Conservation (phyloP, 192 early-diverging fungal species). For the Coemansia sp. region DNA sequence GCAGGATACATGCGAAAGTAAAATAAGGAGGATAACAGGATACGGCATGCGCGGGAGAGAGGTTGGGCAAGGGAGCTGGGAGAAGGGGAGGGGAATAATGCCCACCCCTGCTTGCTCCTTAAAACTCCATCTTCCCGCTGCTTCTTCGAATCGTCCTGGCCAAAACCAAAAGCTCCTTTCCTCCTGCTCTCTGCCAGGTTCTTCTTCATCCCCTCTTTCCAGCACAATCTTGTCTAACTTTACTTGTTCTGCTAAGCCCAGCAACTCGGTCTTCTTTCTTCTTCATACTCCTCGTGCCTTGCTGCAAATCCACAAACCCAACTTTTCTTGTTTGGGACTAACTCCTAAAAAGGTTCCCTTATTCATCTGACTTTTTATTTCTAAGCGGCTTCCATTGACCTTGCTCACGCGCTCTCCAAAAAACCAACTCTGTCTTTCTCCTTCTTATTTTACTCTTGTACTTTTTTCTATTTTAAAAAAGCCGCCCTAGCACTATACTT, state of each 20-base stretch:
- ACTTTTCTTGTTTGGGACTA: background rate
- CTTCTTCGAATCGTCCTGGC: background rate
- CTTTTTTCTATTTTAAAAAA: slow-evolving; percentile 2
- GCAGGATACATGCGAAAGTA: background rate
- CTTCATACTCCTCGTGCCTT: background rate
- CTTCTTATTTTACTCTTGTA: slow-evolving; percentile 9
- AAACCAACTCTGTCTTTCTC: slow-evolving; percentile 1
- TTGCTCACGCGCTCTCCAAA: slow-evolving; percentile 1
- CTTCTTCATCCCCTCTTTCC: background rate
- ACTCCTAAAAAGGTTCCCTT: slow-evolving; percentile 3
- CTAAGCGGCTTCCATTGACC: slow-evolving; percentile 7
- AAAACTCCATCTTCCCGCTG: background rate
- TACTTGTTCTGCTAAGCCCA: background rate
- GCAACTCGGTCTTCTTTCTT: background rate
- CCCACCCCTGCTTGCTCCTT: background rate
- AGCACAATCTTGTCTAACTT: background rate
- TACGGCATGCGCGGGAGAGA: background rate
- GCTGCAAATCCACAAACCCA: slow-evolving; percentile 2
- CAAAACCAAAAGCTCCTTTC: background rate
- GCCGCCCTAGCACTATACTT: background rate
- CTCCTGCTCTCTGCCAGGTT: background rate
- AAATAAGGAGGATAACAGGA: background rate
- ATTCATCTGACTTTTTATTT: slow-evolving; percentile 15
- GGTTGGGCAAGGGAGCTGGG: background rate
- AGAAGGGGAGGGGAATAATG: background rate